Evolutionary conservation across 192 early-diverging fungal species (phyloP).

Genomic region (Coemansia reversa): DNA sequence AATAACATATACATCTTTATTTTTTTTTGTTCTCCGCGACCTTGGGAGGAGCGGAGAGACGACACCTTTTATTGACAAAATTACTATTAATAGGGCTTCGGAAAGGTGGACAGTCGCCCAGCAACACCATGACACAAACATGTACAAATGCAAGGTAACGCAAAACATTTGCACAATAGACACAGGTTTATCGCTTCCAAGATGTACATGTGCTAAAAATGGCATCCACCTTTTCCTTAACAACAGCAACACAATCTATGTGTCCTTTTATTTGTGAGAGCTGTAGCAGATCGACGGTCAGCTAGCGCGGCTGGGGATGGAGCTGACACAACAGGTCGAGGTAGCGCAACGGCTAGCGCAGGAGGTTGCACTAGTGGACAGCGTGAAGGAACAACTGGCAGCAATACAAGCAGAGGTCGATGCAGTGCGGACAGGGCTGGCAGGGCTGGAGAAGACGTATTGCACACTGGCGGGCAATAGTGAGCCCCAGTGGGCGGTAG

Average conservation of each 20-base stretch:
- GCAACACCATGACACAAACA: constrained; percentile 34
- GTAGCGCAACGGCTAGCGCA: constrained; percentile 13
- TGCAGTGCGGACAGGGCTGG: constrained; percentile 17
- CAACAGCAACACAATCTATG: background rate
- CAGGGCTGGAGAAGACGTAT: constrained; percentile 26
- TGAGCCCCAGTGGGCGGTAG: constrained; percentile 10
- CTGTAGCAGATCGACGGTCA: constrained; percentile 36
- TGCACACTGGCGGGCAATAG: constrained; percentile 18
- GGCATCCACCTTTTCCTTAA: background rate
- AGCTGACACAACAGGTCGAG: constrained; percentile 24
- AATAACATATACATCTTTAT: no score
- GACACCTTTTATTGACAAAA: background rate
- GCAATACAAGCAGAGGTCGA: constrained; percentile 23
- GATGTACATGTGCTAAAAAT: no score
- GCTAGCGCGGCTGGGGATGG: constrained; percentile 7
- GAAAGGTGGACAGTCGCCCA: constrained; percentile 33
- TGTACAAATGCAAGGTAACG: constrained; percentile 41
- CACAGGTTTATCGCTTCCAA: no score
- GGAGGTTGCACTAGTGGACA: constrained; percentile 21
- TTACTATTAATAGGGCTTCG: constrained; percentile 35
- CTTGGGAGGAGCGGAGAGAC: no score
- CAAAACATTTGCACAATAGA: background rate
- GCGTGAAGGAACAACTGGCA: constrained; percentile 17
- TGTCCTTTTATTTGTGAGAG: background rate
- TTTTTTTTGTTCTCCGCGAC: no score